Evolutionary conservation across 345 rosid species (phyloP).

Genomic region (Rhizophora mangle): DNA sequence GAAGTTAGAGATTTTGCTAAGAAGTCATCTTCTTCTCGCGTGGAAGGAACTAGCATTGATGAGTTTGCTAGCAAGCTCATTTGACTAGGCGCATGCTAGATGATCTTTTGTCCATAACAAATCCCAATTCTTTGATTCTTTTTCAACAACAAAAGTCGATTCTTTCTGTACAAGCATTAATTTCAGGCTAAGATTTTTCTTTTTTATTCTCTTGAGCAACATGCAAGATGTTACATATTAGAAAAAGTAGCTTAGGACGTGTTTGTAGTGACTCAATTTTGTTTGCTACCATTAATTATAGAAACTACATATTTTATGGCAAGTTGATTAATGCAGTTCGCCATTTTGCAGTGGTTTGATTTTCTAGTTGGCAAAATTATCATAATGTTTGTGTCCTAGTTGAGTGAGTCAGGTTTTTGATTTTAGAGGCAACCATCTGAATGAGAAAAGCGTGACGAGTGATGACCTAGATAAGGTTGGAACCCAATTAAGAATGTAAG

Average conservation of each 20-base stretch:
- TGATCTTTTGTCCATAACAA: background rate
- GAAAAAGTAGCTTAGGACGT: too few relatives aligned
- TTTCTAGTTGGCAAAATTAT: background rate
- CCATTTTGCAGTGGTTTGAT: background rate
- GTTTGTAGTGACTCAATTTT: too few relatives aligned
- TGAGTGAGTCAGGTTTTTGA: background rate
- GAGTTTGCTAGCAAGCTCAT: constrained; percentile 51
- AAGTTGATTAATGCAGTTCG: background rate
- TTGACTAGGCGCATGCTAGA: constrained; percentile 1
- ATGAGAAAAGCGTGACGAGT: background rate
- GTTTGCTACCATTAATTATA: too few relatives aligned
- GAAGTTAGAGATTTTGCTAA: constrained; percentile 40
- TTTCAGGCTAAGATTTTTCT: background rate
- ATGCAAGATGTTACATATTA: background rate
- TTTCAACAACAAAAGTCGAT: background rate
- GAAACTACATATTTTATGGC: too few relatives aligned
- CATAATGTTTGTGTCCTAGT: background rate
- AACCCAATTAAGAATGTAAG: too few relatives aligned
- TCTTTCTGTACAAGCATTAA: constrained; percentile 1
- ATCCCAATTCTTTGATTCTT: constrained; percentile 6
- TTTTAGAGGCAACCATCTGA: background rate
- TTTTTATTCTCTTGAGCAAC: background rate
- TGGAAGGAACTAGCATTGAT: constrained; percentile 17
- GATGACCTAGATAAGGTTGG: too few relatives aligned
- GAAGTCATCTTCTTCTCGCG: constrained; percentile 17